phyloP scores from a whole-genome alignment of 1,139 yeast species.

The Blastobotrys ciferrii region DNA sequence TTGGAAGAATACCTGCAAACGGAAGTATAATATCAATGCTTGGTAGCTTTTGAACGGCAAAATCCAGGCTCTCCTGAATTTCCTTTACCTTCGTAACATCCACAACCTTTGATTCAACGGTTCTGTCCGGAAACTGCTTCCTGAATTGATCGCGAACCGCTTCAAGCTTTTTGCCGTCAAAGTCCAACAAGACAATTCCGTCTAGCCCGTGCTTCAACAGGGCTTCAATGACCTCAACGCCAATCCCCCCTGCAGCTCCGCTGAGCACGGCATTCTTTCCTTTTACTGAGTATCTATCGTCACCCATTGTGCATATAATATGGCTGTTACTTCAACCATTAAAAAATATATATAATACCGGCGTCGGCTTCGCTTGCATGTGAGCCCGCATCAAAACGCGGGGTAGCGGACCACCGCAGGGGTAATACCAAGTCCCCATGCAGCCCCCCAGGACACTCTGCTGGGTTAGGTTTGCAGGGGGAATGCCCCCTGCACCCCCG shows the following conservation, averaged over 20 bases:
- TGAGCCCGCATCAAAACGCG: background rate
- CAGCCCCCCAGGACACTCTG: no score
- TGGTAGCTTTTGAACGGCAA: constrained; percentile 1
- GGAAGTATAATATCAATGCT: constrained; percentile 14
- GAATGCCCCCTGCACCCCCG: no score
- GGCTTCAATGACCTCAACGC: constrained; percentile 11
- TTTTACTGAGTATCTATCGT: background rate
- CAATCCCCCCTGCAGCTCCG: constrained; percentile 17
- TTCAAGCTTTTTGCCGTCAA: constrained; percentile 2
- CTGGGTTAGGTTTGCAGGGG: no score
- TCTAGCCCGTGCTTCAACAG: constrained; percentile 15
- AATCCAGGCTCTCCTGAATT: constrained; percentile 9
- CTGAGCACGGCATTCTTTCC: constrained; percentile 8
- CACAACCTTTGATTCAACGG: background rate
- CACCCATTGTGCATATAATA: background rate
- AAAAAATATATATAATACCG: no score
- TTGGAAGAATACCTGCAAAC: constrained; percentile 14
- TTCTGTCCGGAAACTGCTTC: constrained; percentile 5
- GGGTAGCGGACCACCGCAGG: background rate
- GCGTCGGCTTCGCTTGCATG: background rate
- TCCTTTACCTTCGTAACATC: constrained; percentile 10
- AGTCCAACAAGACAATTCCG: constrained; percentile 14
- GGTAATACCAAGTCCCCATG: background rate
- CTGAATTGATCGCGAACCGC: constrained; percentile 7
- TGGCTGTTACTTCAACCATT: background rate